Evolutionary conservation across 495 filamentous ascomycete species (phyloP).

Genomic region (Sporormia fimetaria): DNA sequence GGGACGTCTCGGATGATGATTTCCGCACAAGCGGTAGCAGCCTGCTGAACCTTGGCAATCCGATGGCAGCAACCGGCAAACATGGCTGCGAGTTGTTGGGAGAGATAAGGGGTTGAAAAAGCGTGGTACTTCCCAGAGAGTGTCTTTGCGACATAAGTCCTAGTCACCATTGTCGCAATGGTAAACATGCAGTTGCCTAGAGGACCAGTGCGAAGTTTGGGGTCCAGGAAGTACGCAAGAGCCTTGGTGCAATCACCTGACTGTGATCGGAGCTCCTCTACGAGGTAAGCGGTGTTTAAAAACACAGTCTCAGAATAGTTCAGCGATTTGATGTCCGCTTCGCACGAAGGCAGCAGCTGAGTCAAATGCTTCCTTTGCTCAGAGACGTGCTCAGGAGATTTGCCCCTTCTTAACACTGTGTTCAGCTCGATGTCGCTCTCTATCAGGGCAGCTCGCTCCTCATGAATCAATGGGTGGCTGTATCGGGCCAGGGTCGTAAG

Average conservation of each 20-base stretch:
- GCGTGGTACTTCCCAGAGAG: constrained; percentile 55
- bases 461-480: constrained; percentile 71
- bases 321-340: constrained; percentile 64
- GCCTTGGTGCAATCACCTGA: constrained; percentile 79
- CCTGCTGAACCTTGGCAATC: constrained; percentile 75
- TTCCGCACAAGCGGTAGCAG: constrained; percentile 69
- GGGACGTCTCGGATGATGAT: constrained; percentile 73
- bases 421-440: constrained; percentile 96
- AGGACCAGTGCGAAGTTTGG: constrained; percentile 63
- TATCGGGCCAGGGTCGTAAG: constrained; percentile 71
- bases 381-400: constrained; percentile 59
- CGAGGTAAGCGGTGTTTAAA: constrained; percentile 70
- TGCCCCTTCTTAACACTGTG: constrained; percentile 72
- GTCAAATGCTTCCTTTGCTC: constrained; percentile 71
- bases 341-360: constrained; percentile 57
- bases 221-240: constrained; percentile 83
- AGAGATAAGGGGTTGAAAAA: constrained; percentile 77
- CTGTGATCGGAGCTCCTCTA: constrained; percentile 73
- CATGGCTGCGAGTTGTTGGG: constrained; percentile 71
- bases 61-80: constrained; percentile 86
- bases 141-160: constrained; percentile 60
- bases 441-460: constrained; percentile 71
- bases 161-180: constrained; percentile 61
- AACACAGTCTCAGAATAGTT: constrained; percentile 85
- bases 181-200: constrained; percentile 80